Conservation (phyloP, 2,329 filamentous ascomycete genomes). For the Aureobasidium sp. region DNA sequence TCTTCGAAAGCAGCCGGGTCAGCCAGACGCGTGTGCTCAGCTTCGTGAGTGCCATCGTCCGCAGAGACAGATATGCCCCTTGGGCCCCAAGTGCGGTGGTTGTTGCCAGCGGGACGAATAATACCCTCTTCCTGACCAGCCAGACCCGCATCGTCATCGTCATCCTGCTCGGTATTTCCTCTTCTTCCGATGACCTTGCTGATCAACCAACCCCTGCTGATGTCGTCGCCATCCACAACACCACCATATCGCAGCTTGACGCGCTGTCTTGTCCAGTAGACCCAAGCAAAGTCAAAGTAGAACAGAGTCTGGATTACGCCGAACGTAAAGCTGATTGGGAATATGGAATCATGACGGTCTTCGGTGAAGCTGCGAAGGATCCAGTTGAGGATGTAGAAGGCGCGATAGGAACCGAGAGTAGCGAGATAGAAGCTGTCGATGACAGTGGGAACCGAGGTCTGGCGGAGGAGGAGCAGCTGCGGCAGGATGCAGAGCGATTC, state of each 20-base stretch:
- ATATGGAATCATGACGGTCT: slow-evolving; percentile 38
- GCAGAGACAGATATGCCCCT: slow-evolving; percentile 54
- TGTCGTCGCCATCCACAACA: slow-evolving; percentile 82
- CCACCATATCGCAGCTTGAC: slow-evolving; percentile 88
- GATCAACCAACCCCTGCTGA: slow-evolving; percentile 78
- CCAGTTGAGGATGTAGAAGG: slow-evolving; percentile 89
- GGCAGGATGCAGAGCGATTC: slow-evolving; percentile 88
- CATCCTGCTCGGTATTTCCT: slow-evolving; percentile 27
- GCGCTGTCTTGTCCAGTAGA: slow-evolving; percentile 87
- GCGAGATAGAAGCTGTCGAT: slow-evolving; percentile 96
- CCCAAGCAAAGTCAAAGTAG: slow-evolving; percentile 93
- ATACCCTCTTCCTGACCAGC: slow-evolving; percentile 29
- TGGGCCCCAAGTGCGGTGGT: slow-evolving; percentile 41
- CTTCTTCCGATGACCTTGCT: slow-evolving; percentile 64
- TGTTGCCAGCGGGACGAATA: slow-evolving; percentile 30
- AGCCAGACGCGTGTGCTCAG: slow-evolving; percentile 6
- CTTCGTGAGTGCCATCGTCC: slow-evolving; percentile 44
- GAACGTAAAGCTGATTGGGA: slow-evolving; percentile 71
- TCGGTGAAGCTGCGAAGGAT: slow-evolving; percentile 51
- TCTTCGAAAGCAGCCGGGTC: slow-evolving; percentile 16
- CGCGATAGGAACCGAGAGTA: slow-evolving; percentile 79
- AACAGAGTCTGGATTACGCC: slow-evolving; percentile 83
- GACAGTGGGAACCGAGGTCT: slow-evolving; percentile 92
- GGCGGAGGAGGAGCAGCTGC: slow-evolving; percentile 82
- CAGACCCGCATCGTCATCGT: slow-evolving; percentile 50